Conservation (phyloP, 176 grass and related monocot genomes). For the Aegilops speltoides region DNA sequence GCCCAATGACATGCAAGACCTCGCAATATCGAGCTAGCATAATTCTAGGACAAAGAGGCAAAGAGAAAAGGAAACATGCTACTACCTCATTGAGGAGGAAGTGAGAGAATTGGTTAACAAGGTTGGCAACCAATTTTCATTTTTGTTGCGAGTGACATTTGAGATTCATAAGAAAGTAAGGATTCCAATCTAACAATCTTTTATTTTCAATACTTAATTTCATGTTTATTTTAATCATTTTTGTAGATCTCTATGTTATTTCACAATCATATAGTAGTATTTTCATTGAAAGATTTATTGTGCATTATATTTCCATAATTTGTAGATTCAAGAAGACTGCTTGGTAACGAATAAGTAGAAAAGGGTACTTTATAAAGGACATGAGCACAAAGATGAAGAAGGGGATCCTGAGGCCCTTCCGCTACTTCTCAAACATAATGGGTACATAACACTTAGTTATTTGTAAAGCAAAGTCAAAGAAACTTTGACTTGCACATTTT, state of each 20-base stretch:
- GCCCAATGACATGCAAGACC: background rate
- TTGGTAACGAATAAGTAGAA: background rate
- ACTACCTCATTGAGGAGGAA: constrained; percentile 5
- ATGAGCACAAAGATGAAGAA: constrained; percentile 77
- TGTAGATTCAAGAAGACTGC: constrained; percentile 22
- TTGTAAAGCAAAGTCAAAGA: background rate
- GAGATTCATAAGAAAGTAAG: constrained; percentile 37
- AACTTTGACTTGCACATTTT: background rate
- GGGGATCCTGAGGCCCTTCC: constrained; percentile 64
- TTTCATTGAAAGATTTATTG: background rate
- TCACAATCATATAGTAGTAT: background rate
- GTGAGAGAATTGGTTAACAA: constrained; percentile 16
- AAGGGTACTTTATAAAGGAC: background rate
- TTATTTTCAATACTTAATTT: background rate
- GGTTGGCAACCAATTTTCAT: background rate
- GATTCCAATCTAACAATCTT: background rate
- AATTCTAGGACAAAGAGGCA: constrained; percentile 16
- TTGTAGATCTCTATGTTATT: background rate
- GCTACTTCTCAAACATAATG: constrained; percentile 84
- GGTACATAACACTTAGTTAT: constrained; percentile 30
- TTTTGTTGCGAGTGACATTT: constrained; percentile 22
- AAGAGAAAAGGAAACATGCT: constrained; percentile 21
- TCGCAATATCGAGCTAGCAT: constrained; percentile 33
- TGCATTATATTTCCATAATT: constrained; percentile 20
- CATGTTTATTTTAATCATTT: background rate